Conservation (phyloP, 2,329 filamentous ascomycete genomes). For the Geosmithia flava region DNA sequence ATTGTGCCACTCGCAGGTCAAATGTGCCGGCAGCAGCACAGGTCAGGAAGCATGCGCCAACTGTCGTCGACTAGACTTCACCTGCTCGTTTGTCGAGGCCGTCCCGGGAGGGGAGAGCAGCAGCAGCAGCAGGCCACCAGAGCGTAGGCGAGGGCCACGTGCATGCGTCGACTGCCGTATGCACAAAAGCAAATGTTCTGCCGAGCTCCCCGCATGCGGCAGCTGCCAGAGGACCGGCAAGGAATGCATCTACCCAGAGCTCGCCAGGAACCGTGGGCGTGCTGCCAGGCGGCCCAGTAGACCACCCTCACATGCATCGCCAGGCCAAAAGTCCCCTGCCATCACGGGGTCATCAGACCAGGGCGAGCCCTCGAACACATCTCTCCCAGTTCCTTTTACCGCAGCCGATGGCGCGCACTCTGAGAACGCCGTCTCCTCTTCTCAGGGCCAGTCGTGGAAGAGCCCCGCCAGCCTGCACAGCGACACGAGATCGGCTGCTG, state of each 20-base stretch:
- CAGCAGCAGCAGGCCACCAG: conserved; percentile 19
- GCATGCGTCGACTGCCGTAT: conserved; percentile 28
- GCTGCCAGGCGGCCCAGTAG: background rate
- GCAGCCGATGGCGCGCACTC: background rate
- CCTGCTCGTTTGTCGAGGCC: conserved; percentile 24
- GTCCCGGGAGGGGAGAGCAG: conserved; percentile 17
- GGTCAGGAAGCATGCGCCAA: conserved; percentile 26
- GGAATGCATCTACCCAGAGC: conserved; percentile 12
- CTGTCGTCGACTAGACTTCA: conserved; percentile 34
- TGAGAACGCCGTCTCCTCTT: background rate
- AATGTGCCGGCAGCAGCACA: conserved; percentile 33
- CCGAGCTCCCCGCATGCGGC: conserved; percentile 18
- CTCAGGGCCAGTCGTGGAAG: background rate
- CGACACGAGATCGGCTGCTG: background rate
- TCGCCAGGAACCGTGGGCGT: background rate
- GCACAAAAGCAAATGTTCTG: conserved; percentile 33
- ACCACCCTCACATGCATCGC: background rate
- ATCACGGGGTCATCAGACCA: background rate
- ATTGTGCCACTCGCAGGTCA: conserved; percentile 21
- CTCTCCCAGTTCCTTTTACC: background rate
- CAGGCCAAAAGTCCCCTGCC: background rate
- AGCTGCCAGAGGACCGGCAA: conserved; percentile 2
- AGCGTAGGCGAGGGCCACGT: conserved; percentile 27
- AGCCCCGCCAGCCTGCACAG: background rate
- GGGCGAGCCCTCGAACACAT: background rate